Conservation (phyloP, 352 stramenopile species). For the Phytophthora agathidicida region DNA sequence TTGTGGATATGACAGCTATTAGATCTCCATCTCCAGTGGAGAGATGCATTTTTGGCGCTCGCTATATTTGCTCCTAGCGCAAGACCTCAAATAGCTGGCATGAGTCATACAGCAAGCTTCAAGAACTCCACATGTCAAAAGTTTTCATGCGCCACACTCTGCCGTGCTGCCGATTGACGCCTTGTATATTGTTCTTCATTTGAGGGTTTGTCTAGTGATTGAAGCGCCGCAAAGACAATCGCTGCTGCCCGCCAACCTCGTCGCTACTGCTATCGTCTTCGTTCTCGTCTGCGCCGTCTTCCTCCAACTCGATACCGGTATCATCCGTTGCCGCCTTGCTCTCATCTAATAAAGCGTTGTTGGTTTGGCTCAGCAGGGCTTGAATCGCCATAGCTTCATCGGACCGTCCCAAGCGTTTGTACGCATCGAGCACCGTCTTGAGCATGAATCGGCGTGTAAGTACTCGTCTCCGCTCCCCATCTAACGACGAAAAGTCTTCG, state of each 20-base stretch:
- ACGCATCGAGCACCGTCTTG: constrained; percentile 58
- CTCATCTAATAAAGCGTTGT: constrained; percentile 35
- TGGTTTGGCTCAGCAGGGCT: constrained; percentile 46
- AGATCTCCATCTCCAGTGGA: constrained; percentile 13
- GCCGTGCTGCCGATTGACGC: constrained; percentile 1
- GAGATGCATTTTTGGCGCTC: constrained; percentile 5
- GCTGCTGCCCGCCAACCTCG: constrained; percentile 22
- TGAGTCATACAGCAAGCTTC: background rate
- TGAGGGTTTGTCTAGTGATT: constrained; percentile 18
- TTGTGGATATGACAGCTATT: constrained; percentile 14
- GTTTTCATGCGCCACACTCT: no score
- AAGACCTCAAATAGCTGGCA: constrained; percentile 25
- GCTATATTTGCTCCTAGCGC: constrained; percentile 29
- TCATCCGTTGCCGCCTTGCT: constrained; percentile 2
- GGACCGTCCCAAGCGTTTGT: constrained; percentile 49
- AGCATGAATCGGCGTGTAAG: constrained; percentile 67
- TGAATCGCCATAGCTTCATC: constrained; percentile 74
- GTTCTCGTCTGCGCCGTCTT: constrained; percentile 28
- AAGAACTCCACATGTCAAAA: no score
- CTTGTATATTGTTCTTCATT: constrained; percentile 26
- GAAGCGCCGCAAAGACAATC: constrained; percentile 25
- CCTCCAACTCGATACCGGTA: constrained; percentile 4
- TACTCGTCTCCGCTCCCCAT: constrained; percentile 68
- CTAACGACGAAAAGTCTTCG: constrained; percentile 70
- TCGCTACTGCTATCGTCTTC: constrained; percentile 38